A percentile compares a stretch with the other conserved stretches of the same genome.
phyloP scores from a whole-genome alignment of 331 rosid genomes.

The Erythrophleum ivorense region DNA sequence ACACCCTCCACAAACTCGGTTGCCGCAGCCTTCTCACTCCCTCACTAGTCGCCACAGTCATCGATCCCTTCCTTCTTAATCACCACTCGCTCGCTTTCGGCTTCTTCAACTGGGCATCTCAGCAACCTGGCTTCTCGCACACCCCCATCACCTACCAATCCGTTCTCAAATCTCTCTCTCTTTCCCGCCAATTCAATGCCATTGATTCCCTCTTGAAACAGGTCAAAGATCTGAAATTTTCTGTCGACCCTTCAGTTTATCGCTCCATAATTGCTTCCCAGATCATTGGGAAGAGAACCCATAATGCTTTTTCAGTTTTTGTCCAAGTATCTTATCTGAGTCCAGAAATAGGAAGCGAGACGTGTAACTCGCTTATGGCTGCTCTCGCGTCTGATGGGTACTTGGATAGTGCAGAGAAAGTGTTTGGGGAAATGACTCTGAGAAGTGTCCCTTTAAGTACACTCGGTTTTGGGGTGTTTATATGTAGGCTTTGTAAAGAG shows the following conservation, averaged over 20 bases:
- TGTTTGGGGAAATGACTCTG: constrained; percentile 71
- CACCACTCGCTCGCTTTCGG: constrained; percentile 91
- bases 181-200: constrained; percentile 55
- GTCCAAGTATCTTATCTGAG: constrained; percentile 32
- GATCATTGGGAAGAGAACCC: constrained; percentile 55
- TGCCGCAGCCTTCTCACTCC: constrained; percentile 73
- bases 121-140: constrained; percentile 81
- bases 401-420: constrained; percentile 56
- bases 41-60: constrained; percentile 71
- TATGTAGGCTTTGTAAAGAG: constrained; percentile 60
- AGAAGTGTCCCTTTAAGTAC: constrained; percentile 60
- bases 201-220: constrained; percentile 66
- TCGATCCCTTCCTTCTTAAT: constrained; percentile 79
- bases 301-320: constrained; percentile 61
- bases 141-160: constrained; percentile 64
- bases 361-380: constrained; percentile 72
- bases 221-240: constrained; percentile 54
- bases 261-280: constrained; percentile 63
- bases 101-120: constrained; percentile 95
- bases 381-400: constrained; percentile 68
- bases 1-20: constrained; percentile 64
- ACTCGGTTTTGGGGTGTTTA: constrained; percentile 81
- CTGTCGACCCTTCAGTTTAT: constrained; percentile 57
- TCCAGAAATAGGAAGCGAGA: constrained; percentile 51
- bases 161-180: constrained; percentile 73